phyloP scores from a whole-genome alignment of 2,329 filamentous ascomycete species.

The Pleurostoma richardsiae region DNA sequence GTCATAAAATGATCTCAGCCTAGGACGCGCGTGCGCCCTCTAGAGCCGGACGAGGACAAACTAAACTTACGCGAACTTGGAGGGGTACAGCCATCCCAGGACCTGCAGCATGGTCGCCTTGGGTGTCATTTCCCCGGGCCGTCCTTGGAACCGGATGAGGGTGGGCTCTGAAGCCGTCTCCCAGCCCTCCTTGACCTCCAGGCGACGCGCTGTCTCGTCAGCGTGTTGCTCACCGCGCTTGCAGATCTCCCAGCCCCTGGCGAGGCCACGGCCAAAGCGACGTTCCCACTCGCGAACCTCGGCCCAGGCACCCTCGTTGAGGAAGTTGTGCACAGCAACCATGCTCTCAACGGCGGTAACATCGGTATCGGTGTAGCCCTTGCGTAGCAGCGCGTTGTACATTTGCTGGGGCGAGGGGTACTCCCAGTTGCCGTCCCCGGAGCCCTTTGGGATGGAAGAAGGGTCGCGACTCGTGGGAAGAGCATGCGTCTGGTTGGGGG shows the following conservation, averaged over 20 bases:
- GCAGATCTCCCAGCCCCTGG: conserved; percentile 68
- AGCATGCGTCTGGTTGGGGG: conserved; percentile 64
- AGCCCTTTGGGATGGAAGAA: conserved; percentile 87
- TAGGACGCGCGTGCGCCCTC: not conserved
- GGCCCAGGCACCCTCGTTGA: conserved; percentile 95
- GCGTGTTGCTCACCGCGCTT: conserved; percentile 65
- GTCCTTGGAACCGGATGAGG: conserved; percentile 80
- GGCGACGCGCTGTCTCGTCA: conserved; percentile 19
- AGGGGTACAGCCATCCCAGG: conserved; percentile 73
- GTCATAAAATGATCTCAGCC: not conserved
- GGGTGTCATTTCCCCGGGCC: conserved; percentile 84
- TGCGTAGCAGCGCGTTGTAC: conserved; percentile 96
- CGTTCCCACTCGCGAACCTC: conserved; percentile 95
- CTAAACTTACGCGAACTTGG: conserved; percentile 64
- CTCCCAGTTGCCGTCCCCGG: conserved; percentile 80
- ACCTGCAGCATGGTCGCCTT: conserved; percentile 83
- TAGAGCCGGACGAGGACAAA: too few relatives aligned
- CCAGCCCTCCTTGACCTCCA: conserved; percentile 41
- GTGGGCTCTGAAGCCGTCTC: conserved; percentile 51
- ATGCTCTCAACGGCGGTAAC: conserved; percentile 91
- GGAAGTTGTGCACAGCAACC: conserved; percentile 96
- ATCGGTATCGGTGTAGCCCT: conserved; percentile 93
- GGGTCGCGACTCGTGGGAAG: conserved; percentile 78
- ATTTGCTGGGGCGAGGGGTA: conserved; percentile 98
- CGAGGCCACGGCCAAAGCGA: conserved; percentile 71